Conservation (phyloP, 257 asterid species). For the Ligustrum vulgare region DNA sequence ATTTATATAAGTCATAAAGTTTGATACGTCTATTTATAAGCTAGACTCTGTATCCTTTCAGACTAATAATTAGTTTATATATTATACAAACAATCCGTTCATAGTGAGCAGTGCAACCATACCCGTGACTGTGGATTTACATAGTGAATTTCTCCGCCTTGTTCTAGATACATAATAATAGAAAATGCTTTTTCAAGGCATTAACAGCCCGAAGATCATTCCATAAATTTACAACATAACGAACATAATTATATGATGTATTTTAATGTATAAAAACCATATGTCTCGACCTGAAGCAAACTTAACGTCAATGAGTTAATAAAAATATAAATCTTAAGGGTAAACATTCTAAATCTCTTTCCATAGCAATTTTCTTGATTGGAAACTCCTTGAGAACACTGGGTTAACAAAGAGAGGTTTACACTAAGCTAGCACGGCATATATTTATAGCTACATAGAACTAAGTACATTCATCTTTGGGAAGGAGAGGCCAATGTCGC, state of each 20-base stretch:
- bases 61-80: not conserved
- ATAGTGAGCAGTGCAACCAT: not conserved
- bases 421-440: not conserved
- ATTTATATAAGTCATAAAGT: not conserved
- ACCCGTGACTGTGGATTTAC: slow-evolving; percentile 14
- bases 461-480: not conserved
- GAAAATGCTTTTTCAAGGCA: not conserved
- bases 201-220: not conserved
- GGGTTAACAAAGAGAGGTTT: not conserved
- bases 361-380: slow-evolving; percentile 22
- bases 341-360: slow-evolving; percentile 16
- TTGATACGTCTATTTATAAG: not conserved
- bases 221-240: slow-evolving; percentile 3
- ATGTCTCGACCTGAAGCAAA: not conserved
- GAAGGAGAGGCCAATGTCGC: not conserved
- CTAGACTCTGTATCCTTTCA: not conserved
- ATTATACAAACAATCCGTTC: not conserved
- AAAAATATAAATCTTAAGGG: not conserved
- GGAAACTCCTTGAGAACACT: not conserved
- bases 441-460: not conserved
- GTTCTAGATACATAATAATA: not conserved
- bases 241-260: slow-evolving; percentile 13
- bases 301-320: not conserved
- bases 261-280: not conserved
- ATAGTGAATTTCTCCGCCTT: slow-evolving; percentile 1